phyloP scores from a whole-genome alignment of 768 basidiomycete species.

The Tulasnella sp. region DNA sequence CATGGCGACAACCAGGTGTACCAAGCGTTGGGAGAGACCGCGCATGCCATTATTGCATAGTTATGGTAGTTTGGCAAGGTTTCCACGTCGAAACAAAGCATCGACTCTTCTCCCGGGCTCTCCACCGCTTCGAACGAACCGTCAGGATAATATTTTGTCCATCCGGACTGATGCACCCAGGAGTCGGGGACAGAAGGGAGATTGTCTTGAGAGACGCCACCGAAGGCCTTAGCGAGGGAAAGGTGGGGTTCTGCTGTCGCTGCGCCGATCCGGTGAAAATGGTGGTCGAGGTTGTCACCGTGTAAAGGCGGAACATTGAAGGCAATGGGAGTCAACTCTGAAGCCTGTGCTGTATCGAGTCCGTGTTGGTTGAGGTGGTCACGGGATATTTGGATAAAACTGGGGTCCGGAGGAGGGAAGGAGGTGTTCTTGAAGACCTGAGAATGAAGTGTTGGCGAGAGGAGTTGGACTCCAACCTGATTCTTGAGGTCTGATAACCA shows the following conservation, averaged over 20 bases:
- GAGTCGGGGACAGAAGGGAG: constrained; percentile 60
- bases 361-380: constrained; percentile 79
- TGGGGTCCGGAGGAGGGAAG: constrained; percentile 57
- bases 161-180: constrained; percentile 64
- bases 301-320: constrained; percentile 84
- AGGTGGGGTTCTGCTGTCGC: constrained; percentile 74
- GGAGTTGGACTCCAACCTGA: constrained; percentile 87
- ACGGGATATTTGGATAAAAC: constrained; percentile 69
- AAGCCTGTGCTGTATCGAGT: constrained; percentile 74
- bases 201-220: constrained; percentile 37
- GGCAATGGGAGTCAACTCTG: constrained; percentile 69
- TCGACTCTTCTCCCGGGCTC: constrained; percentile 61
- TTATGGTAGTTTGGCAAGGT: constrained; percentile 79
- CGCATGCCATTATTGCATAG: constrained; percentile 84
- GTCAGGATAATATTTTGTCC: constrained; percentile 84
- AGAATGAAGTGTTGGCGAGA: constrained; percentile 71
- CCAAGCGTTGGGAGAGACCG: constrained; percentile 80
- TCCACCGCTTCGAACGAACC: constrained; percentile 73
- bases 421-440: constrained; percentile 75
- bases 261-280: constrained; percentile 78
- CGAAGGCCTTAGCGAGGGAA: constrained; percentile 58
- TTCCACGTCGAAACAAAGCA: constrained; percentile 92
- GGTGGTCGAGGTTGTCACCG: constrained; percentile 76
- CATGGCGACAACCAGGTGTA: constrained; percentile 96
- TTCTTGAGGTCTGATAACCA: constrained; percentile 47